Percentiles rank a stretch among this genome's conserved stretches.
phyloP scores from a whole-genome alignment of 2,329 filamentous ascomycete genomes.

The Trichoderma brevicompactum region DNA sequence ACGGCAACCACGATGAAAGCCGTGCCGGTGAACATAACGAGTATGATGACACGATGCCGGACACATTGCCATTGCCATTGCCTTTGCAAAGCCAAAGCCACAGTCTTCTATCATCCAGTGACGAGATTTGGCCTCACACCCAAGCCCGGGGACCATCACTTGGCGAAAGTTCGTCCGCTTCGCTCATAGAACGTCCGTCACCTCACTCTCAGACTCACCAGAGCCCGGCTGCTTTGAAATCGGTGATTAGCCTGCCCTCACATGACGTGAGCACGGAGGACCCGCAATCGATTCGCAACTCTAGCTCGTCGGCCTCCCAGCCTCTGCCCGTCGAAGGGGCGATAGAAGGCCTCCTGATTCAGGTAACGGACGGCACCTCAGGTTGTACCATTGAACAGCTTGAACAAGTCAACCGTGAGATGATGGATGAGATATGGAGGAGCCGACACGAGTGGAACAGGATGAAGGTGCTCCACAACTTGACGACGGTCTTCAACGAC shows the following conservation, averaged over 20 bases:
- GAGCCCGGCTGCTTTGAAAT: constrained; percentile 25
- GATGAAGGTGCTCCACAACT: constrained; percentile 66
- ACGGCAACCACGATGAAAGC: constrained; percentile 62
- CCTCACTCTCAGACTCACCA: constrained; percentile 41
- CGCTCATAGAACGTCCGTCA: constrained; percentile 46
- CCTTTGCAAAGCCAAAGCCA: constrained; percentile 47
- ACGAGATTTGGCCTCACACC: constrained; percentile 62
- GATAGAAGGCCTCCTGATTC: constrained; percentile 62
- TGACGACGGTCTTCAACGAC: constrained; percentile 75
- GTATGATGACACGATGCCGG: constrained; percentile 53
- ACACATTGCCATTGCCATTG: constrained; percentile 56
- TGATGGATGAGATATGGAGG: constrained; percentile 91
- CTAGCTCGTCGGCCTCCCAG: constrained; percentile 49
- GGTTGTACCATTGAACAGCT: constrained; percentile 90
- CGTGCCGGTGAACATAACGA: constrained; percentile 39
- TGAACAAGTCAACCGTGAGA: constrained; percentile 85
- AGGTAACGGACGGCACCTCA: constrained; percentile 69
- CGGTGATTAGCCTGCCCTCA: constrained; percentile 39
- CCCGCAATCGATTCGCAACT: constrained; percentile 37
- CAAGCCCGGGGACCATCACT: constrained; percentile 58
- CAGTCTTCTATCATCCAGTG: constrained; percentile 48
- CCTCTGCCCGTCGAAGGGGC: constrained; percentile 53
- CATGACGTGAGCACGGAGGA: constrained; percentile 44
- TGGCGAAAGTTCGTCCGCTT: constrained; percentile 39
- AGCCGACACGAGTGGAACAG: constrained; percentile 82